Conservation (phyloP, 2,329 filamentous ascomycete genomes). For the Harringtonia lauricola region DNA sequence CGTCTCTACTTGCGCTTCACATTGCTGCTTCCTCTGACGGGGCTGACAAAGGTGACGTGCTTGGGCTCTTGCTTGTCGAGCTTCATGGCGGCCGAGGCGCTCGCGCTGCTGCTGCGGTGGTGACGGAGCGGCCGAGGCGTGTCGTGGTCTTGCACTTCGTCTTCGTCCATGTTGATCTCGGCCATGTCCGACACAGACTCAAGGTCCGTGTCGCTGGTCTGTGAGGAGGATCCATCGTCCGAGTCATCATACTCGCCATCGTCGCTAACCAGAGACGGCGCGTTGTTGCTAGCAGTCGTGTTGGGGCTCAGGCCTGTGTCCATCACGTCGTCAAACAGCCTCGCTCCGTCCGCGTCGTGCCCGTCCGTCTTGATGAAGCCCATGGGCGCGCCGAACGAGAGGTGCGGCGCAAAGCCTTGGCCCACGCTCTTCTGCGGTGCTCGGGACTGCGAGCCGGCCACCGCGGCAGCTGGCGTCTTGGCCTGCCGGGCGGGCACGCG, state of each 20-base stretch:
- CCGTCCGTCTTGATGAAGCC: slow-evolving; percentile 5
- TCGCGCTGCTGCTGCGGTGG: slow-evolving; percentile 24
- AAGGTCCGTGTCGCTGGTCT: slow-evolving; percentile 46
- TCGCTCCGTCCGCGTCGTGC: slow-evolving; percentile 18
- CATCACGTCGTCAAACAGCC: slow-evolving; percentile 34
- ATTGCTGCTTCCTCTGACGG: slow-evolving; percentile 31
- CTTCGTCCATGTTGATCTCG: slow-evolving; percentile 51
- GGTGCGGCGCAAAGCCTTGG: slow-evolving; percentile 36
- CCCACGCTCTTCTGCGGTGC: slow-evolving; percentile 39
- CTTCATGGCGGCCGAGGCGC: slow-evolving; percentile 27
- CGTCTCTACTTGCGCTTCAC: slow-evolving; percentile 17
- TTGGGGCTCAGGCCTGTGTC: slow-evolving; percentile 58
- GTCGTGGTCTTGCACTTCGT: slow-evolving; percentile 23
- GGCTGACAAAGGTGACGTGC: slow-evolving; percentile 43
- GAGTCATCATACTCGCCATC: slow-evolving; percentile 70
- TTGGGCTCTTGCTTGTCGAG: slow-evolving; percentile 44
- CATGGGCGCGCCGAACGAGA: slow-evolving; percentile 26
- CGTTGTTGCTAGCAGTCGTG: slow-evolving; percentile 61
- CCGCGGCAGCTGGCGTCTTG: slow-evolving; percentile 33
- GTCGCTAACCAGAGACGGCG: slow-evolving; percentile 70
- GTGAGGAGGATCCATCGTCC: slow-evolving; percentile 52
- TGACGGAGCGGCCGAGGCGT: slow-evolving; percentile 30
- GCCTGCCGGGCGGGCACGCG: slow-evolving; percentile 48
- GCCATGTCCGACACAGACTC: slow-evolving; percentile 49
- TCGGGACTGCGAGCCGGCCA: slow-evolving; percentile 18